Base-by-base conservation (phyloP, 495 filamentous ascomycete species). In the Penicillium dipodomyicola region DNA sequence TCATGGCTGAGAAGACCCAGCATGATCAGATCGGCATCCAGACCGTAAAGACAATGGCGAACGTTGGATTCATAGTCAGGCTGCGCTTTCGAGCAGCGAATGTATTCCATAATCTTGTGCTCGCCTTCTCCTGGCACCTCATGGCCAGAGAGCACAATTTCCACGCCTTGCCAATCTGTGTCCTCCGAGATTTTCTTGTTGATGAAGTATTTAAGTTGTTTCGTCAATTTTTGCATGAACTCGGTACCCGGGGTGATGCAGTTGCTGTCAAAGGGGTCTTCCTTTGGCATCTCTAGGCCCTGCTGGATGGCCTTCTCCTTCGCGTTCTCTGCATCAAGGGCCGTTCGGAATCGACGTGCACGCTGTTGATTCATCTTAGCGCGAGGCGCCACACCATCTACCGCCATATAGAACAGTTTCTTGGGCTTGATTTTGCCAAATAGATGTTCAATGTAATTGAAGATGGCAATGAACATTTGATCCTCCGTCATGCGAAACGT, bases 361-460 rank as follows among this genome's bases (percentile, higher is more conserved):
- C 95, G 89, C 74, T 99, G 95, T 70, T 99, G 95, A 65, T 99
- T 99, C 95, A 99, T 99, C 80, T 99, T 99, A 41, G 95, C 95
- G 58, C 95, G 86, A 11, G 95, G 95, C 15, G 95, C 95, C 49
- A 99, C 95, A 56, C 94, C 94, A 67, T 99, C 95, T 52, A 99
- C 90, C 10, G 95, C 95, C 95, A 99, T 97, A 76, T 96, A 99
- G 72, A 99, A 99, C 12, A 99, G 81, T 76, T 96, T 85, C 75
- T 96, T 92, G 2, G 95, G 95, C 71, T 96, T 97, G 60, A 99
- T 99, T 74, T 97, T 97, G 49, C 92, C 92, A 65, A 95, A 99
- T 10, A 99, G 76, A 78, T 99, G 95, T 72, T 99, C 95, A 59
- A 99, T 97, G 69, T 99, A 99, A 75, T 97, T 97, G 82, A 99